Evolutionary conservation across 352 stramenopile genomes (phyloP).

Genomic region (Vaucheria bursata): DNA sequence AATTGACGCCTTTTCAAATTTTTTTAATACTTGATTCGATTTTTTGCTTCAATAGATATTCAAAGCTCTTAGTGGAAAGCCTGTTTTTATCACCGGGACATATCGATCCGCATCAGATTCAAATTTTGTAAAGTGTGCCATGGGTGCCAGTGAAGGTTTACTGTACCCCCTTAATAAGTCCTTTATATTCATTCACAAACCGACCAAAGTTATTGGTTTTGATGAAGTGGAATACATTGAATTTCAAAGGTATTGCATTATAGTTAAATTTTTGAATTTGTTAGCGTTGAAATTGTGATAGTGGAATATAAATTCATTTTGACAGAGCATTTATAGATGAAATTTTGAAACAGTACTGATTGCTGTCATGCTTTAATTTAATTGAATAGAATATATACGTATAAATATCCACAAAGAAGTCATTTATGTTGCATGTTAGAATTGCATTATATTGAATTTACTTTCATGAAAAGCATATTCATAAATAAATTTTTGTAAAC

Average conservation of each 20-base stretch:
- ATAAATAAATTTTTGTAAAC: too few relatives aligned
- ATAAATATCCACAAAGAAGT: too few relatives aligned
- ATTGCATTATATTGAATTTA: too few relatives aligned
- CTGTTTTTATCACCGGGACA: constrained; percentile 83
- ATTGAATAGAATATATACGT: too few relatives aligned
- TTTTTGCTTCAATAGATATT: constrained; percentile 44
- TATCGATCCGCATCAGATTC: constrained; percentile 66
- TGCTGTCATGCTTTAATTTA: too few relatives aligned
- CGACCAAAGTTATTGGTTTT: constrained; percentile 93
- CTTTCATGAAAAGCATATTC: too few relatives aligned
- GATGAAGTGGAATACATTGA: constrained; percentile 96
- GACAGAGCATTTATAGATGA: too few relatives aligned
- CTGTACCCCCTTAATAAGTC: constrained; percentile 95
- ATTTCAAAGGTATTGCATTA: constrained; percentile 78
- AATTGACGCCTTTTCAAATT: neutral
- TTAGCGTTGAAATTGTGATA: too few relatives aligned
- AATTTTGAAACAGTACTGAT: too few relatives aligned
- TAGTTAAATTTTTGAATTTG: too few relatives aligned
- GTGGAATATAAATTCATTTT: too few relatives aligned
- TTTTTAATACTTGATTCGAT: neutral
- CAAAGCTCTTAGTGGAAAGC: constrained; percentile 76
- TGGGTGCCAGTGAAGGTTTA: constrained; percentile 88
- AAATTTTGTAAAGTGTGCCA: constrained; percentile 73
- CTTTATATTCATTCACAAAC: constrained; percentile 99
- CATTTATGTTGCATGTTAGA: too few relatives aligned